Conservation (phyloP, 2,329 filamentous ascomycete species). For the Lecanicillium sp. region DNA sequence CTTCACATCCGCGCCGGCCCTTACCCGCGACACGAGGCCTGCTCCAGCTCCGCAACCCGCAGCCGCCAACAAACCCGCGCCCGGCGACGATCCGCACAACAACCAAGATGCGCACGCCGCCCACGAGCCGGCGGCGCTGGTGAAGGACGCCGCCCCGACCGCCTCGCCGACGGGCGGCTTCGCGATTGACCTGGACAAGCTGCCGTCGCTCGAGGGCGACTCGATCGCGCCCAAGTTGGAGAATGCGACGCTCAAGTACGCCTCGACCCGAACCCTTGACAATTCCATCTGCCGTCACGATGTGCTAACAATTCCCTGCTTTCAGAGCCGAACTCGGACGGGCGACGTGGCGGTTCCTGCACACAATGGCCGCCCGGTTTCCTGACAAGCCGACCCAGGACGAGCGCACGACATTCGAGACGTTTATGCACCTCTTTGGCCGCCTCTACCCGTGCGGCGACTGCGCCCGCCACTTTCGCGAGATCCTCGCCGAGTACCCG, state of each 20-base stretch:
- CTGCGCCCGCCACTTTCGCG: slow-evolving; percentile 62
- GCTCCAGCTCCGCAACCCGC: slow-evolving; percentile 5
- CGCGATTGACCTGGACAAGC: slow-evolving; percentile 33
- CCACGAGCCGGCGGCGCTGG: neutral
- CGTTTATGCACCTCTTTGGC: slow-evolving; percentile 60
- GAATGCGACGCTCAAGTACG: slow-evolving; percentile 73
- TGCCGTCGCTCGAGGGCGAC: slow-evolving; percentile 54
- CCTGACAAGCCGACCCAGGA: slow-evolving; percentile 58
- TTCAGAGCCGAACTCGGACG: slow-evolving; percentile 57
- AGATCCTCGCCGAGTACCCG: slow-evolving; percentile 54
- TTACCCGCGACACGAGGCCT: slow-evolving; percentile 17
- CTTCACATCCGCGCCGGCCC: slow-evolving; percentile 28
- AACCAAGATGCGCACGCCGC: too few species aligned
- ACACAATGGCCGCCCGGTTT: slow-evolving; percentile 66
- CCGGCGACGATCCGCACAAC: too few species aligned
- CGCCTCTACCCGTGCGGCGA: slow-evolving; percentile 67
- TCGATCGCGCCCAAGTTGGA: slow-evolving; percentile 76
- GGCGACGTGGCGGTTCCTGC: slow-evolving; percentile 63
- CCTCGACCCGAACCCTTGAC: slow-evolving; percentile 9
- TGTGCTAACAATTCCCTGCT: neutral
- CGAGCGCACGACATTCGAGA: slow-evolving; percentile 56
- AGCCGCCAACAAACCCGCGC: neutral
- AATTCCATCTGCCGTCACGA: neutral
- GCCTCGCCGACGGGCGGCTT: slow-evolving; percentile 24
- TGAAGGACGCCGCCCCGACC: neutral